Base-by-base conservation (phyloP, 306 rosid genomes). In the Cicer pinnatifidum region DNA sequence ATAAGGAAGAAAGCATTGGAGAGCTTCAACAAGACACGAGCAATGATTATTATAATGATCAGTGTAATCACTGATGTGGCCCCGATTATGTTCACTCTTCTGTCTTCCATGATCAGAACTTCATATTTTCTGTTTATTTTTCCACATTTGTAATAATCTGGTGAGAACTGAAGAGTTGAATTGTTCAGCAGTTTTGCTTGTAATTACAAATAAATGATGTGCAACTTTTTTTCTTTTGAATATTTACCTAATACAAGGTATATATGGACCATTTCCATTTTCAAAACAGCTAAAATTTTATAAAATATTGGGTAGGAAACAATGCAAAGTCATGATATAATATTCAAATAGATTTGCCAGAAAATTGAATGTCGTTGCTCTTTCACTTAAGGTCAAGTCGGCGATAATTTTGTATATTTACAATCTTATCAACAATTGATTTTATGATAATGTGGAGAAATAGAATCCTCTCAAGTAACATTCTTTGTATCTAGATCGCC, bases 1-100 rank as follows among this genome's bases (percentile, higher is more conserved):
- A 92, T 81, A 56, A 90, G 89, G 56, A 84, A 92, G 85, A 92
- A 92, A 35, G 80, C 48, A 11, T 57, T 69, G 7, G 92, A 78
- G 12, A 78, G 84, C 16, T 88, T 71, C 64, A 88, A 81, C 53
- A 16, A 1, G 23, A 82, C 11, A 11, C 87, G 87, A 47, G 88
- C 80, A 6, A 88, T 77, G 12, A 80, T 51, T 84, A 92, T 73
- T 58, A 88, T 7, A 9, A 81, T 51, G 45, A 83, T 48, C 59
- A 92, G 82, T 38, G 72, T 12, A 58, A 75, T 23, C 74, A 85
- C 86, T n/a, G 83, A 68, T 51, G 69, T 5, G 12, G 64, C 73
- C 19, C 86, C 85, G 47, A 83, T 13, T 16, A 75, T 80, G 64
- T 88, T 78, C 0, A 79, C 92, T 87, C 47, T 82, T 75, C 23